A percentile compares a stretch with the other conserved stretches of the same genome.
Evolutionary conservation across 1,284 basidiomycete species (phyloP).

Genomic region (Peniophora sp.): DNA sequence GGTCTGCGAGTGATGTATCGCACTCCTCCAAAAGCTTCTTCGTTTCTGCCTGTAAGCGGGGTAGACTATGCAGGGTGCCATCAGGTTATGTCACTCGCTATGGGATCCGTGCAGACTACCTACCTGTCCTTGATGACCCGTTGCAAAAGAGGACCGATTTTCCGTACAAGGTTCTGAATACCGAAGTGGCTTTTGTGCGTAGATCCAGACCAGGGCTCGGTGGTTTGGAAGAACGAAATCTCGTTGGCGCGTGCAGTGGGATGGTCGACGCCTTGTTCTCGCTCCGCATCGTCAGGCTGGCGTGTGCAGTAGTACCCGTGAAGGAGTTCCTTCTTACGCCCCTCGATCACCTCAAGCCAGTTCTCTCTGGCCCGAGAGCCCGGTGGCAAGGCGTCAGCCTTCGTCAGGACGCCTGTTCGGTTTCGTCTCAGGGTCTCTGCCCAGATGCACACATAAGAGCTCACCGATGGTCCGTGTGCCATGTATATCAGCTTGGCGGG

Average conservation of each 20-base stretch:
- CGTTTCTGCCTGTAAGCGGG: conserved; percentile 27
- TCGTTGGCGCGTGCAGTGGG: conserved; percentile 32
- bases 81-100: too few relatives aligned
- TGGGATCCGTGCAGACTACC: too few relatives aligned
- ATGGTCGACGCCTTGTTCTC: conserved; percentile 27
- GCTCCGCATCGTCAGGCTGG: conserved; percentile 54
- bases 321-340: conserved; percentile 30
- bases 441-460: not conserved
- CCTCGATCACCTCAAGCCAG: conserved; percentile 52
- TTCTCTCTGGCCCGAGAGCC: conserved; percentile 47
- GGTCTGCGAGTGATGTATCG: conserved; percentile 23
- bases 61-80: conserved; percentile 40
- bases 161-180: conserved; percentile 43
- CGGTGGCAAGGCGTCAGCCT: conserved; percentile 44
- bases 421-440: not conserved
- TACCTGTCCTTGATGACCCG: conserved; percentile 43
- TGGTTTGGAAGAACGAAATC: conserved; percentile 37
- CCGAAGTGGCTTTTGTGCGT: conserved; percentile 42
- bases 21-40: conserved; percentile 28
- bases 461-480: conserved; percentile 55
- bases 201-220: conserved; percentile 42
- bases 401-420: conserved; percentile 51
- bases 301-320: conserved; percentile 65
- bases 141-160: conserved; percentile 45
- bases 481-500: conserved; percentile 39